phyloP scores from a whole-genome alignment of 2,329 filamentous ascomycete genomes.

The Diaporthe australafricana region DNA sequence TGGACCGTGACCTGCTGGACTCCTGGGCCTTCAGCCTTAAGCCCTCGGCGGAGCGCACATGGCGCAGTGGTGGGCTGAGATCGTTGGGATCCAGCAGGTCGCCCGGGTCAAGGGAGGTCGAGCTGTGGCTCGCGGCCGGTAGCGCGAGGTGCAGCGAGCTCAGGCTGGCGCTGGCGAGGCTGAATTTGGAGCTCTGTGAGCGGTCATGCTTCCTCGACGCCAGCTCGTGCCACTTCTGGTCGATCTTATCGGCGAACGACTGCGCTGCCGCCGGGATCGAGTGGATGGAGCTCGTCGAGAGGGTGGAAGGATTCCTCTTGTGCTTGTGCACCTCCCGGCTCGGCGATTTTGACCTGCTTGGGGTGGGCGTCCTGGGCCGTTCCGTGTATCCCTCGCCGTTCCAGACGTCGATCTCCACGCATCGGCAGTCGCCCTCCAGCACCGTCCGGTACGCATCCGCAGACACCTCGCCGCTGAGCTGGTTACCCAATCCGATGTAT shows the following conservation, averaged over 20 bases:
- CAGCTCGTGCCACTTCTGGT: conserved; percentile 46
- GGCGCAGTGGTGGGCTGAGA: conserved; percentile 21
- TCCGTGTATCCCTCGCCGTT: conserved; percentile 67
- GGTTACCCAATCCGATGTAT: conserved; percentile 85
- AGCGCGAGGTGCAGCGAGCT: conserved; percentile 42
- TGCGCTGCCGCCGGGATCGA: conserved; percentile 57
- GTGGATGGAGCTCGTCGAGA: conserved; percentile 46
- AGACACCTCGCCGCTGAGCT: conserved; percentile 81
- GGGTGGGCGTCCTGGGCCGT: conserved; percentile 49
- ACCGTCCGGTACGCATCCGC: conserved; percentile 83
- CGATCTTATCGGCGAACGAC: conserved; percentile 51
- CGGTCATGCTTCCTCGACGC: conserved; percentile 42
- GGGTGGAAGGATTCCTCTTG: conserved; percentile 58
- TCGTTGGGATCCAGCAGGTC: conserved; percentile 37
- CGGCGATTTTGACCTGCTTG: conserved; percentile 50
- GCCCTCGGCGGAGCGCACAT: conserved; percentile 35
- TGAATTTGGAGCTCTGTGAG: conserved; percentile 51
- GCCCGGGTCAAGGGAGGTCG: conserved; percentile 32
- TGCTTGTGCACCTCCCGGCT: conserved; percentile 50
- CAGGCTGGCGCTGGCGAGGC: conserved; percentile 56
- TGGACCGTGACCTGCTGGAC: conserved; percentile 31
- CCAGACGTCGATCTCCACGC: conserved; percentile 96
- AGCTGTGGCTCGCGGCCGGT: conserved; percentile 40
- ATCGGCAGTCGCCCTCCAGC: conserved; percentile 82
- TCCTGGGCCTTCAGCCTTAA: conserved; percentile 1